Percentiles rank a stretch among this genome's conserved stretches.
phyloP scores from a whole-genome alignment of 495 filamentous ascomycete species.

The Neurospora sp. region DNA sequence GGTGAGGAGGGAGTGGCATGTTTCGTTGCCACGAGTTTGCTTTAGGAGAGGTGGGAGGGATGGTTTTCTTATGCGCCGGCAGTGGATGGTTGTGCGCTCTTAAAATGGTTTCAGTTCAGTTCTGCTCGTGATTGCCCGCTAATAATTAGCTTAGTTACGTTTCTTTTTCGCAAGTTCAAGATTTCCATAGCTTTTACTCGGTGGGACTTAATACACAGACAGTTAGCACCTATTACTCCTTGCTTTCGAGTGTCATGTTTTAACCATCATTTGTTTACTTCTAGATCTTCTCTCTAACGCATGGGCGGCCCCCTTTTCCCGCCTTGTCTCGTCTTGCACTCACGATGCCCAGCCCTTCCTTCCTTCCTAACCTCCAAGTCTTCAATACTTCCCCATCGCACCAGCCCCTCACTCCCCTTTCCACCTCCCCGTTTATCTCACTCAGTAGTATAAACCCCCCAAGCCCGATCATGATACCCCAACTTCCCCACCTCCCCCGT shows the following conservation, averaged over 20 bases:
- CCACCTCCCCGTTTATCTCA: background rate
- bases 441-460: conserved; percentile 19
- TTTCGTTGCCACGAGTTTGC: background rate
- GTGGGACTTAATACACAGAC: background rate
- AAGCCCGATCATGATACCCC: conserved; percentile 19
- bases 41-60: background rate
- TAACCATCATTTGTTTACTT: background rate
- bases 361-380: background rate
- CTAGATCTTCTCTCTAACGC: background rate
- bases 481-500: conserved; percentile 14
- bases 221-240: background rate
- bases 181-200: background rate
- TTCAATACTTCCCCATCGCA: background rate
- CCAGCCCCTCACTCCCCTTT: background rate
- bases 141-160: background rate
- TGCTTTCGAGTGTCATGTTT: background rate
- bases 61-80: background rate
- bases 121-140: background rate
- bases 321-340: background rate
- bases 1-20: background rate
- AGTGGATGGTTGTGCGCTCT: background rate
- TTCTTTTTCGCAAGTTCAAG: background rate
- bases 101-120: background rate
- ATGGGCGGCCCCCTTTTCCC: background rate
- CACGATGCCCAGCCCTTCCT: background rate